Base-by-base conservation (phyloP, 371 early-diverging fungal genomes). In the Mortierella sp. region DNA sequence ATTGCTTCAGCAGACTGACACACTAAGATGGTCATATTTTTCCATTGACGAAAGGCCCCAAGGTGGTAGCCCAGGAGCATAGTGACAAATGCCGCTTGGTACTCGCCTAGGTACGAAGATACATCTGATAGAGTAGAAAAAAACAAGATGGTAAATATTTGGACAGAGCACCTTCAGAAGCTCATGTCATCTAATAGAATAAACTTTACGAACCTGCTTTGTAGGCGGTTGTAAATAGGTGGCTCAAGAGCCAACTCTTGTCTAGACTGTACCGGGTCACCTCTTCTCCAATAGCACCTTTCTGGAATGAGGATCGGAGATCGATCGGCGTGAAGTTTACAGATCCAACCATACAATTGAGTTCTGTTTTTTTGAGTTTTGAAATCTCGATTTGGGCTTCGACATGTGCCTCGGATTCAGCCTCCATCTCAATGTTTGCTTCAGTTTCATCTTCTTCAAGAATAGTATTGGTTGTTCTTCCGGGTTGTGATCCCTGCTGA, bases 221-320 rank as follows among this genome's bases (percentile, higher is more conserved):
- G 62, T 67, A 77, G 14, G 39, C 65, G 1, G 70, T 73, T 11
- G 71, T 71, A 28, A 84, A 72, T 9, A 93, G 66, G 9, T 88
- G 73, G 1, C 68, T 65, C 45, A 96, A 86, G 39, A 97, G 87
- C 92, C 94, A 97, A 52, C 93, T 93, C 84, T 97, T 97, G 88
- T 98, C 98, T 24, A 91, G 74, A 79, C 95, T 95, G 88, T 95
- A 96, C 62, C 89, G 88, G 28, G 95, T 95, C 0, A 93, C 74
- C 57, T 93, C 90, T 18, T 88, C 87, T 0, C 94, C 93, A 0
- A 91, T 83, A 3, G 96, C 94, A 10, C 92, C 91, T 12, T 77
- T 61, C 0, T 95, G 94, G 73, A 95, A 97, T 10, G 97, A 97
- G 28, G 89, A 88, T 45, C 93, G 89, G 52, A 97, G 78, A 75